Conservation (phyloP, 768 basidiomycete species). For the Kondoa malvinella region DNA sequence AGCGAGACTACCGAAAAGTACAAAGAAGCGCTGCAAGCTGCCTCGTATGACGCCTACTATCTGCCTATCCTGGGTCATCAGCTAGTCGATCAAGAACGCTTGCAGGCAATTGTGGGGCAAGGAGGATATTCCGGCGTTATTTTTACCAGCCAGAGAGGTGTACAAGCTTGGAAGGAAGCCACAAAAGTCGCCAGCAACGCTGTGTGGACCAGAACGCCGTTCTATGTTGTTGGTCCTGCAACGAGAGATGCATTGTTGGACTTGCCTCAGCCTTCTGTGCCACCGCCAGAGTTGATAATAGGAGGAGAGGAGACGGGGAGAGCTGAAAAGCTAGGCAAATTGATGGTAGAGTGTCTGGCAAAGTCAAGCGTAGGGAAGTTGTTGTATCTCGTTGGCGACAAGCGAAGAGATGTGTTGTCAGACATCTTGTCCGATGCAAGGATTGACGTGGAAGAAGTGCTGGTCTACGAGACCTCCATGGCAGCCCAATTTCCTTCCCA, state of each 20-base stretch:
- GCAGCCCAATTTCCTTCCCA: conserved; percentile 10
- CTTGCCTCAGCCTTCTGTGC: conserved; percentile 14
- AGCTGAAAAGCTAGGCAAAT: conserved; percentile 27
- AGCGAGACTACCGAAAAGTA: conserved; percentile 5
- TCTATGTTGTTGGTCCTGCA: conserved; percentile 59
- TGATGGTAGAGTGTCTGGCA: background rate
- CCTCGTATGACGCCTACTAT: conserved; percentile 8
- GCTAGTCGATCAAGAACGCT: conserved; percentile 3
- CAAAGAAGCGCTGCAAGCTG: background rate
- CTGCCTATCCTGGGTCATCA: conserved; percentile 14
- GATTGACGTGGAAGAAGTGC: conserved; percentile 39
- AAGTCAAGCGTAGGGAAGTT: conserved; percentile 31
- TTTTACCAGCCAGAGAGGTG: conserved; percentile 59
- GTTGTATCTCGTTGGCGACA: conserved; percentile 71
- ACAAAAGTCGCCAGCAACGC: background rate
- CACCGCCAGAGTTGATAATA: conserved; percentile 32
- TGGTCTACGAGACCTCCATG: conserved; percentile 51
- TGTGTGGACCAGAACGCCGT: conserved; percentile 46
- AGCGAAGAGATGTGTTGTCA: conserved; percentile 55
- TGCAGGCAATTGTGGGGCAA: background rate
- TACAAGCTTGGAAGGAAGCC: conserved; percentile 50
- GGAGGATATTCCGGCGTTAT: conserved; percentile 44
- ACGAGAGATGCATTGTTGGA: conserved; percentile 40
- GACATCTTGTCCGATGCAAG: conserved; percentile 38
- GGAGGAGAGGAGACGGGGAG: conserved; percentile 45